These are phyloP conservation scores for Cyberlindnera petersonii DNA, from an alignment of 805 yeast species.

Conservation along the genomic window DNA sequence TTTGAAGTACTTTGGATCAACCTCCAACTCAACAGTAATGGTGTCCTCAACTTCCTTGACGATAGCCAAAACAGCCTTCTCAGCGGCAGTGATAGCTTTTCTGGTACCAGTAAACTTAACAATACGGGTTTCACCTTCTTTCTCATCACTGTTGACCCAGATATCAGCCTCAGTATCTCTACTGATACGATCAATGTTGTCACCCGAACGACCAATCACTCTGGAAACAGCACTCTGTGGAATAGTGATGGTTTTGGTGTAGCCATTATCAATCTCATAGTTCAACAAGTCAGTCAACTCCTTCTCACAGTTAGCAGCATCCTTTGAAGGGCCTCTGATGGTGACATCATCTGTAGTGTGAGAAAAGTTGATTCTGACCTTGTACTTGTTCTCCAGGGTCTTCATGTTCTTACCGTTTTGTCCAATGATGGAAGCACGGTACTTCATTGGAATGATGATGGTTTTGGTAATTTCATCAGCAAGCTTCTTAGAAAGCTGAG, in stretches of 20 bases:
- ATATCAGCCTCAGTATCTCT: constrained; percentile 50
- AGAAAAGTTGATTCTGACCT: constrained; percentile 78
- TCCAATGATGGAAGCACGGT: constrained; percentile 81
- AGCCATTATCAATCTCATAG: constrained; percentile 85
- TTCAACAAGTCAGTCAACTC: constrained; percentile 80
- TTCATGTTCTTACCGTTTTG: constrained; percentile 74
- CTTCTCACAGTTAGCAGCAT: constrained; percentile 76
- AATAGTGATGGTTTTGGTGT: constrained; percentile 56
- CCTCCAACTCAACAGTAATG: constrained; percentile 18
- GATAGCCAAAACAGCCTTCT: constrained; percentile 54
- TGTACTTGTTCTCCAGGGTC: constrained; percentile 84
- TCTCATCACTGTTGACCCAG: constrained; percentile 40
- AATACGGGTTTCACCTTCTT: constrained; percentile 49
- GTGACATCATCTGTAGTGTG: constrained; percentile 54
- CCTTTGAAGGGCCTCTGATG: constrained; percentile 86
- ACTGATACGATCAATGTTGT: constrained; percentile 73
- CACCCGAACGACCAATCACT: constrained; percentile 88
- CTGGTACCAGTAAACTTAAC: constrained; percentile 77
- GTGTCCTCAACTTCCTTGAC: constrained; percentile 51
- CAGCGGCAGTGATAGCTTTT: constrained; percentile 69
- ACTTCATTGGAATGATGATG: constrained; percentile 68
- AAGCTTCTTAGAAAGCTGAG: constrained; percentile 62
- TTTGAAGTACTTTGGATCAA: constrained; percentile 21
- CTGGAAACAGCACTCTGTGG: constrained; percentile 75
- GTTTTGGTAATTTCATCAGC: constrained; percentile 73